These are phyloP conservation scores for Stemphylium vesicarium DNA, from an alignment of 2,329 filamentous ascomycete genomes.

Conservation along the genomic window DNA sequence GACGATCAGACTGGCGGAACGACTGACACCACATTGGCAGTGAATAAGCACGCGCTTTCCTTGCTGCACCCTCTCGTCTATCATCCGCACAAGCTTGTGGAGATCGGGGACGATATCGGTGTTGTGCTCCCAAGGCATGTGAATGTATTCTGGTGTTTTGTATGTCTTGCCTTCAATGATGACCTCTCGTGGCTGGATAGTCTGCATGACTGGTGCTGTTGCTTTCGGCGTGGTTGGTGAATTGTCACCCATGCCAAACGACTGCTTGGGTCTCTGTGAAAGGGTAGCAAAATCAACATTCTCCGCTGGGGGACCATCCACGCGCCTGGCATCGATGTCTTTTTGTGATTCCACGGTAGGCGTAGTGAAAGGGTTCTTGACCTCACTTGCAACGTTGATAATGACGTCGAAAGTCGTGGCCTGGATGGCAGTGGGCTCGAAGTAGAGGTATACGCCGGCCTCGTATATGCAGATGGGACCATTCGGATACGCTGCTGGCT, in stretches of 20 bases:
- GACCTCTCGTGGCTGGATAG: conserved; percentile 32
- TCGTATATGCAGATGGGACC: conserved; percentile 83
- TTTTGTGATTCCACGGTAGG: conserved; percentile 37
- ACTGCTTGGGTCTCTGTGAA: conserved; percentile 32
- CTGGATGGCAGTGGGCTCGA: conserved; percentile 79
- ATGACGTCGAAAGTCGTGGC: conserved; percentile 80
- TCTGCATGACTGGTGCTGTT: conserved; percentile 53
- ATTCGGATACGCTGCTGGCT: conserved; percentile 81
- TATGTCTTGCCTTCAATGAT: conserved; percentile 34
- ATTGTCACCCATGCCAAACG: conserved; percentile 38
- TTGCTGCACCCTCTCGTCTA: conserved; percentile 73
- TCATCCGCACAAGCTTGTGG: conserved; percentile 75
- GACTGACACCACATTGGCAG: conserved; percentile 85
- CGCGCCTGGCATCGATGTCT: conserved; percentile 44
- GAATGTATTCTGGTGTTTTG: conserved; percentile 77
- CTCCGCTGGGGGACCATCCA: conserved; percentile 45
- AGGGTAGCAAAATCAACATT: conserved; percentile 46
- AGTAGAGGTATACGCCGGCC: conserved; percentile 77
- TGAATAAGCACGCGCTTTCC: conserved; percentile 83
- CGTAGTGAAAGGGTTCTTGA: conserved; percentile 72
- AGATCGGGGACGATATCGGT: conserved; percentile 82
- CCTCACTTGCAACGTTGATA: conserved; percentile 83
- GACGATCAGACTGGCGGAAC: conserved; percentile 84
- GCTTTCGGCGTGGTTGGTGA: conserved; percentile 61
- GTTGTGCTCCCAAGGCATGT: conserved; percentile 88